phyloP scores from a whole-genome alignment of 768 basidiomycete species.

The Hemileccinum impolitum region DNA sequence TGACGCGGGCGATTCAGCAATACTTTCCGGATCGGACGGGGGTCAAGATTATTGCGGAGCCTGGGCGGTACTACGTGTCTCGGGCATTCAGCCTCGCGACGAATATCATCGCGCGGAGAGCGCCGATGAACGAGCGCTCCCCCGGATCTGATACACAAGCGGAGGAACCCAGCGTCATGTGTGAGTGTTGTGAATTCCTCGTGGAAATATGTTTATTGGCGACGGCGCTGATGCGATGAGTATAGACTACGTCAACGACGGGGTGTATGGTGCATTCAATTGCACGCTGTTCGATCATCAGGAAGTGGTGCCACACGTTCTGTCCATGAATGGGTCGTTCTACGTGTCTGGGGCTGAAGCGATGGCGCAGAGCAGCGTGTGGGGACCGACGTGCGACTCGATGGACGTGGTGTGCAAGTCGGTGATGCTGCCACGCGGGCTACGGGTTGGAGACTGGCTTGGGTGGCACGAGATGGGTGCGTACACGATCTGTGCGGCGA shows the following conservation, averaged over 20 bases:
- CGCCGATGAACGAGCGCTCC: conserved; percentile 41
- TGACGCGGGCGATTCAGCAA: conserved; percentile 65
- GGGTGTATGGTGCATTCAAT: conserved; percentile 96
- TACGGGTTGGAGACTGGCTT: conserved; percentile 95
- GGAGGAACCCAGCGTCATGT: conserved; percentile 72
- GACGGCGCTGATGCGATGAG: conserved; percentile 2
- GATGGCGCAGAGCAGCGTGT: conserved; percentile 66
- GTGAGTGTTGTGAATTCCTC: conserved; percentile 70
- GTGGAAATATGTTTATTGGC: not conserved
- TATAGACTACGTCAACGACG: conserved; percentile 98
- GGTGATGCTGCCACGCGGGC: conserved; percentile 56
- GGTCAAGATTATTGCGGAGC: conserved; percentile 89
- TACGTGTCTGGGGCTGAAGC: conserved; percentile 36
- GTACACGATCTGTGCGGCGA: conserved; percentile 97
- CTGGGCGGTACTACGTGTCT: conserved; percentile 91
- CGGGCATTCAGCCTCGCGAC: conserved; percentile 90
- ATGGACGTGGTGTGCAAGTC: conserved; percentile 85
- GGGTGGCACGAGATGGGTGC: conserved; percentile 99
- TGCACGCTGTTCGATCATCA: conserved; percentile 98
- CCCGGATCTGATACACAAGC: conserved; percentile 21
- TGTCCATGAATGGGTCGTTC: conserved; percentile 68
- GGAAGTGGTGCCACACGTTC: conserved; percentile 77
- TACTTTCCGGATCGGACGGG: conserved; percentile 74
- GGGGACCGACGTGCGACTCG: conserved; percentile 99
- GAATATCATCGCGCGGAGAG: conserved; percentile 89